phyloP scores from a whole-genome alignment of 371 early-diverging fungal species.

The Mortierella sp. region DNA sequence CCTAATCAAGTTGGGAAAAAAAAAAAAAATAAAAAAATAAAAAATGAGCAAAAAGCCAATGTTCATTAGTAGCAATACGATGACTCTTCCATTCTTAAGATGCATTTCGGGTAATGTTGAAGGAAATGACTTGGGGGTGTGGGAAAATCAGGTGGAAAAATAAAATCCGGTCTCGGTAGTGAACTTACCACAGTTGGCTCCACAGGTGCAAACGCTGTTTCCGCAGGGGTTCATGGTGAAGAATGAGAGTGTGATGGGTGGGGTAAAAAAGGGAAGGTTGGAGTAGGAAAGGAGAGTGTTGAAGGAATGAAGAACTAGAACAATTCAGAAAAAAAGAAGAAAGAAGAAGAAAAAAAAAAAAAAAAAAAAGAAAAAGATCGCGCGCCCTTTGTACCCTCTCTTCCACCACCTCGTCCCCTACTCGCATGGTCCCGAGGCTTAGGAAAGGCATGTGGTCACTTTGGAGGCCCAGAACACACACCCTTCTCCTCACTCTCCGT shows the following conservation, averaged over 20 bases:
- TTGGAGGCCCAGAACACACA: too few relatives aligned
- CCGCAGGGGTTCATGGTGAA: slow-evolving; percentile 49
- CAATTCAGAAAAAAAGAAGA: neutral
- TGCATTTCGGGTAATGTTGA: too few relatives aligned
- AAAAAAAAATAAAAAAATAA: neutral
- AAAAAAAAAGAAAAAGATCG: neutral
- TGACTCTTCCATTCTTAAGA: too few relatives aligned
- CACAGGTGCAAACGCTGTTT: slow-evolving; percentile 51
- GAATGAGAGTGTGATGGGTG: neutral
- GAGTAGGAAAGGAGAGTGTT: neutral
- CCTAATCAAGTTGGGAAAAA: slow-evolving; percentile 11
- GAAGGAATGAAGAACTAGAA: neutral
- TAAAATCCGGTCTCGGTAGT: too few relatives aligned
- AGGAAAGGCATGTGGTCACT: too few relatives aligned
- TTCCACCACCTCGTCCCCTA: neutral
- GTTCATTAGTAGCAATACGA: neutral
- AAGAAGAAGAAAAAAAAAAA: neutral
- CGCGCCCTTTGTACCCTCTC: neutral
- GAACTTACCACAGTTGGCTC: slow-evolving; percentile 41
- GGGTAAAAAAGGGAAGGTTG: slow-evolving; percentile 1
- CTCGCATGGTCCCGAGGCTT: too few relatives aligned
- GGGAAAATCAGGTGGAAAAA: too few relatives aligned
- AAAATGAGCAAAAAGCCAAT: neutral
- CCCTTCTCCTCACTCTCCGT: too few relatives aligned
- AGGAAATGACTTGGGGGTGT: too few relatives aligned